Evolutionary conservation across 2,329 filamentous ascomycete genomes (phyloP), one percentile per base, ranked within the genome.

Genomic region (Fusarium redolens): DNA sequence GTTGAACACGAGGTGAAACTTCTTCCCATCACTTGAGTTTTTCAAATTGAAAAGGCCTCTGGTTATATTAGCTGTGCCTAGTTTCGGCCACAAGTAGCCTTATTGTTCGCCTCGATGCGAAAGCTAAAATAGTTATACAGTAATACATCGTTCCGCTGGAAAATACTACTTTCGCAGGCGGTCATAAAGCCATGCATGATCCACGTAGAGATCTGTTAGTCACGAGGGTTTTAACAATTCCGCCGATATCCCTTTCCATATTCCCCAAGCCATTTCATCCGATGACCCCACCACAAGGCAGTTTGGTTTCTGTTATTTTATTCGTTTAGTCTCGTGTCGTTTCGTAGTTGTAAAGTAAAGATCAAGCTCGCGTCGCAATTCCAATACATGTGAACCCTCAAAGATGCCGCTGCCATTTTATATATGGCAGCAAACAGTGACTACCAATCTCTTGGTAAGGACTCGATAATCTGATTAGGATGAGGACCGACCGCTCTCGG

Each of bases 401-500:
- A 51, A 40, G 38, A 55, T 69, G 65, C 60, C 52, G 55, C 54
- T 67, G 56, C 54, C 55, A 45, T 33, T 28, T 9, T 59, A 65
- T 89, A 17, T 87, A 25, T 45, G 64, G 54, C 52, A 68, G 56
- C 63, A 51, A 60, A 61, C 55, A 70, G 60, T 66, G 77, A 77
- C 71, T 76, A 73, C 61, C 45, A 59, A 74, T 70, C 70, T 62
- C 67, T 59, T 20, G 50, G 43, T 33, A 45, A 64, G 33, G 59
- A 65, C 55, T 47, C 35, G 51, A 58, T 54, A 54, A 37, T 73
- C 89, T 86, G 59, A 88, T 86, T 74, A 81, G 79, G 73, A 78
- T 10, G 89, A 83, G 79, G 89, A 92, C 78, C 87, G 87, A 75
- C 83, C 85, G 77, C 86, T 90, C 81, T 90, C 91, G 71, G 89